phyloP scores from a whole-genome alignment of 176 grass and related monocot genomes.

The Raddia distichophylla region DNA sequence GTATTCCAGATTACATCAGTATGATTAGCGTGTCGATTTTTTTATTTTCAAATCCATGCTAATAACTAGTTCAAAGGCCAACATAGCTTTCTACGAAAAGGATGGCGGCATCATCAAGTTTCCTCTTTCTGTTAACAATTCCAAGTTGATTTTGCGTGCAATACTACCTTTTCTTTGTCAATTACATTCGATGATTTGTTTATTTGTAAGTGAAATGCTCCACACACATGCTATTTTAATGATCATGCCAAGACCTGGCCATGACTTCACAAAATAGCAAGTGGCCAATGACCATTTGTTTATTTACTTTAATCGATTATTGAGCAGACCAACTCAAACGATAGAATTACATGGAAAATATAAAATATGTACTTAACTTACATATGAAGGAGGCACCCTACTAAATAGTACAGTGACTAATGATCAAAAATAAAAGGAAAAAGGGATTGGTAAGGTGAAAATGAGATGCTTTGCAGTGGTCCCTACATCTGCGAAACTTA shows the following conservation, averaged over 20 bases:
- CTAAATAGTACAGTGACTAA: neutral
- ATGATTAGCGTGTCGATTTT: neutral
- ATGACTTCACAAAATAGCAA: neutral
- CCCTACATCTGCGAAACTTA: neutral
- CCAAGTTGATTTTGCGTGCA: slow-evolving; percentile 2
- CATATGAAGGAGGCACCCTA: neutral
- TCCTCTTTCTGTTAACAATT: neutral
- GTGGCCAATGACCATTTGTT: neutral
- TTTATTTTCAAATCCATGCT: neutral
- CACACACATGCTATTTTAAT: neutral
- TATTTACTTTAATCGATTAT: neutral
- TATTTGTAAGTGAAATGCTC: neutral
- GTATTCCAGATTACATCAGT: neutral
- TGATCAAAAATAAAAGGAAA: neutral
- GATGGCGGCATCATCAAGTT: neutral
- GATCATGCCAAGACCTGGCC: neutral
- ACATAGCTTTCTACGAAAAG: neutral
- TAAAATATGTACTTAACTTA: neutral
- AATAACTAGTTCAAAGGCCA: neutral
- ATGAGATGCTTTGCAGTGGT: neutral
- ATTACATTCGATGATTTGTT: neutral
- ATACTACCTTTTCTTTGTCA: neutral
- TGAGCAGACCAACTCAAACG: neutral
- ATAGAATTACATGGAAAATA: neutral
- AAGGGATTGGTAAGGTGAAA: neutral